phyloP scores from a whole-genome alignment of 1,284 basidiomycete species.

The Rhodotorula sp. region DNA sequence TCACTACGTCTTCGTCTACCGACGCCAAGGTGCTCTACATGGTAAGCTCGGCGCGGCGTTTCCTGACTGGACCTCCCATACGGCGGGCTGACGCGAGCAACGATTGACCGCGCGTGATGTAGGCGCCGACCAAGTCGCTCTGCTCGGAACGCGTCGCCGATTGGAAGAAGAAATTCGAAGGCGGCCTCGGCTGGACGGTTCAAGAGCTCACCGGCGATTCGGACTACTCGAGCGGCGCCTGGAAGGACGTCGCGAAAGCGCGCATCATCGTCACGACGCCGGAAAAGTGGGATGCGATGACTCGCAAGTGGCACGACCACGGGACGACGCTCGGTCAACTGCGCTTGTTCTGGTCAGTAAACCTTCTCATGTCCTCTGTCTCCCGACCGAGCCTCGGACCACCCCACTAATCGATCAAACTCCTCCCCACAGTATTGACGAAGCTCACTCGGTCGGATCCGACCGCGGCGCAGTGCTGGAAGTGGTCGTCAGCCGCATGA shows the following conservation, averaged over 20 bases:
- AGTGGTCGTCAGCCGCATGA: slow-evolving; percentile 91
- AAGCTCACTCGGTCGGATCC: slow-evolving; percentile 82
- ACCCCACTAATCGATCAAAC: too few species aligned
- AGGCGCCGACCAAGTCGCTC: slow-evolving; percentile 63
- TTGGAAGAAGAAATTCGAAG: slow-evolving; percentile 76
- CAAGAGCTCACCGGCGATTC: slow-evolving; percentile 91
- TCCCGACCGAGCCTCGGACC: slow-evolving; percentile 1
- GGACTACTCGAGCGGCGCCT: slow-evolving; percentile 57
- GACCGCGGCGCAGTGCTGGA: slow-evolving; percentile 91
- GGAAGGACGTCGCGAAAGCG: slow-evolving; percentile 64
- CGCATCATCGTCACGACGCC: slow-evolving; percentile 69
- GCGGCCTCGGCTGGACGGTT: slow-evolving; percentile 59
- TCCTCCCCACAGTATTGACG: slow-evolving; percentile 63
- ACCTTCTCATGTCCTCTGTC: not conserved
- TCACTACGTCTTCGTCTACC: slow-evolving; percentile 53
- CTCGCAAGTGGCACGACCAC: slow-evolving; percentile 72
- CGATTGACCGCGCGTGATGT: not conserved
- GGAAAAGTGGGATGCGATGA: slow-evolving; percentile 92
- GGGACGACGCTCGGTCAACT: slow-evolving; percentile 64
- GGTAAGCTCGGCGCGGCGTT: slow-evolving; percentile 8
- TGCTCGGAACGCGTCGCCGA: slow-evolving; percentile 81
- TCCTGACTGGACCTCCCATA: not conserved
- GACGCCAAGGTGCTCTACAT: slow-evolving; percentile 79
- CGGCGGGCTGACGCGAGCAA: accelerated
- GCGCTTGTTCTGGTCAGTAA: slow-evolving; percentile 47